Percentiles rank a stretch among this genome's conserved stretches.
phyloP scores from a whole-genome alignment of 345 rosid genomes.

The Eucalyptus polybractea region DNA sequence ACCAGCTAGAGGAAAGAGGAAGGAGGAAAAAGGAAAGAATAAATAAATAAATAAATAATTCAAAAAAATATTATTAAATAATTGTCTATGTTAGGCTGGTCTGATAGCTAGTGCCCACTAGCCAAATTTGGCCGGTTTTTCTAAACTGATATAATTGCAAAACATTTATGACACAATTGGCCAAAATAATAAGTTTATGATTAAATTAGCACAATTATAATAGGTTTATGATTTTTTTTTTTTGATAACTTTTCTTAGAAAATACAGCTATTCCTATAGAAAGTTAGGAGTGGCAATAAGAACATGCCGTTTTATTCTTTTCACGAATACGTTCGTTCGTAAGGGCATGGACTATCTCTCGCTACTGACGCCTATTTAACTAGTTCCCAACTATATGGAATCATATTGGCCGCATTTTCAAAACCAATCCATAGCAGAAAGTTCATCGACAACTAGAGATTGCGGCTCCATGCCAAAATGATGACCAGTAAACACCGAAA shows the following conservation, averaged over 20 bases:
- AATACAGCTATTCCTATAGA: background rate
- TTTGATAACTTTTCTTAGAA: background rate
- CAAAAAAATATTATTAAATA: no score
- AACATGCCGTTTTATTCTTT: background rate
- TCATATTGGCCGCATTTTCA: background rate
- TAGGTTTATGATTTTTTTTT: fast-evolving
- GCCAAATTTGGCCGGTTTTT: no score
- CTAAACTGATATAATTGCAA: no score
- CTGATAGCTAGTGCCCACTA: no score
- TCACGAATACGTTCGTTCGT: background rate
- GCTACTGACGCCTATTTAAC: background rate
- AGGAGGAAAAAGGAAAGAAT: no score
- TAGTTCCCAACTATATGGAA: background rate
- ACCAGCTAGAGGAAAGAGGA: no score
- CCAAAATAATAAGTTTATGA: no score
- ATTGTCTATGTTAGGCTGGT: no score
- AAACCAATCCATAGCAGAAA: background rate
- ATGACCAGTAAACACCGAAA: background rate
- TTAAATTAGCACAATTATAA: no score
- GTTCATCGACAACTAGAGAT: background rate
- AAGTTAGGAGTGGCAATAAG: background rate
- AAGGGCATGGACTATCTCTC: background rate
- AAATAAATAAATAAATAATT: fast-evolving
- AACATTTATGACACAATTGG: fast-evolving
- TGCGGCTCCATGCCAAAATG: background rate